Percentiles rank a stretch among this genome's conserved stretches.
Conservation (phyloP, 192 early-diverging fungal species). For the Chytriomyces hyalinus region DNA sequence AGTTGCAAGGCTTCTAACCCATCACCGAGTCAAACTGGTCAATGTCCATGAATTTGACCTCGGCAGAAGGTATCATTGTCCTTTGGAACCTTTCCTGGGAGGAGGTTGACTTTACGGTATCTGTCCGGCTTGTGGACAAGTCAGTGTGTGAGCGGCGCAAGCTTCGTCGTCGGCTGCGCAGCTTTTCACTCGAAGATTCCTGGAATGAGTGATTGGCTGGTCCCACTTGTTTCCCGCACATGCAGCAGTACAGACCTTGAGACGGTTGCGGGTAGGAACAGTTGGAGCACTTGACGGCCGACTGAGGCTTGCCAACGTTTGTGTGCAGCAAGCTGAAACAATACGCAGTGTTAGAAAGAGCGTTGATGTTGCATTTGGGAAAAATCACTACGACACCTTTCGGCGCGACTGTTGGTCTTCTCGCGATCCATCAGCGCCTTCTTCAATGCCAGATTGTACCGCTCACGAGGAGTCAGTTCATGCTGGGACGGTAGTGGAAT, state of each 20-base stretch:
- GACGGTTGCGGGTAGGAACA: background rate
- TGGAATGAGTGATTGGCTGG: no score
- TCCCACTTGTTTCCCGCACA: background rate
- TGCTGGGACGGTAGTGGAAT: no score
- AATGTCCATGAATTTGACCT: no score
- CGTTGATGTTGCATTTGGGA: no score
- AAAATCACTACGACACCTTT: background rate
- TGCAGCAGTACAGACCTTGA: background rate
- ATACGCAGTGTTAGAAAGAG: background rate
- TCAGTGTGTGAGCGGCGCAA: no score
- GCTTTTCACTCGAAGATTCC: no score
- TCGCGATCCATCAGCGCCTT: background rate
- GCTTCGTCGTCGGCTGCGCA: no score
- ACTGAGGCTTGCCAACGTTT: background rate
- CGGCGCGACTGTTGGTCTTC: background rate
- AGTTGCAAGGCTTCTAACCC: no score
- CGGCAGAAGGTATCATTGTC: background rate
- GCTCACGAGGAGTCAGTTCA: background rate
- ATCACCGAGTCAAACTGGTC: no score
- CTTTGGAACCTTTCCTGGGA: no score
- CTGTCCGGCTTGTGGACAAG: no score
- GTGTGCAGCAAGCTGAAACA: background rate
- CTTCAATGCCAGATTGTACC: background rate
- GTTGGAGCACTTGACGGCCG: background rate
- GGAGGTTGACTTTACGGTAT: no score